Conservation (phyloP, 1,139 yeast species). For the Pichia sp. region DNA sequence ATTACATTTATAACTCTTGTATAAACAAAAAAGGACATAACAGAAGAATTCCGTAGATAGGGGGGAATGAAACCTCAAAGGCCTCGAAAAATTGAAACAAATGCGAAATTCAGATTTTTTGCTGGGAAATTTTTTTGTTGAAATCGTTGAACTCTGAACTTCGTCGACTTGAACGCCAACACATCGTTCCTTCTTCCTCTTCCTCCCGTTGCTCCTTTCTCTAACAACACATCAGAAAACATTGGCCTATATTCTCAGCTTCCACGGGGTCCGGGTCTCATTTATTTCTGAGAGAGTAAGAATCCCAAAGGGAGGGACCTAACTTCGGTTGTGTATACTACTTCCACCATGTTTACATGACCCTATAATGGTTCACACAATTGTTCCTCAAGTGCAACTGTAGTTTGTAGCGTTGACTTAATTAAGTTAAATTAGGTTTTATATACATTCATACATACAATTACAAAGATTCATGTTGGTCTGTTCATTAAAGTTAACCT, state of each 20-base stretch:
- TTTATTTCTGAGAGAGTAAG: conserved; percentile 28
- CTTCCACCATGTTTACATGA: conserved; percentile 11
- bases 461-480: too few species aligned
- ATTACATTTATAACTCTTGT: background rate
- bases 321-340: conserved; percentile 17
- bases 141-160: too few species aligned
- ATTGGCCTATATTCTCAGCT: conserved; percentile 15
- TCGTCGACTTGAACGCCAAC: background rate
- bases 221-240: conserved; percentile 18
- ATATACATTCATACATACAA: too few species aligned
- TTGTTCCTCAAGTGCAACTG: too few species aligned
- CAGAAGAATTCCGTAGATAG: too few species aligned
- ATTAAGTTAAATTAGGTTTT: background rate
- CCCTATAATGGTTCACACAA: conserved; percentile 18
- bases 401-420: too few species aligned
- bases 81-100: too few species aligned
- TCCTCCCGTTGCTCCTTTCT: background rate
- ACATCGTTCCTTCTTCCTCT: background rate
- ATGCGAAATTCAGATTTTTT: too few species aligned
- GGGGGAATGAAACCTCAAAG: too few species aligned
- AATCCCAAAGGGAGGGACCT: conserved; percentile 3
- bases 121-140: too few species aligned
- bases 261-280: conserved; percentile 26
- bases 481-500: background rate
- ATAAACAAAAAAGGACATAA: too few species aligned